These are phyloP conservation scores for Rhodocollybia butyracea DNA, from an alignment of 768 basidiomycete genomes.

Conservation along the genomic window DNA sequence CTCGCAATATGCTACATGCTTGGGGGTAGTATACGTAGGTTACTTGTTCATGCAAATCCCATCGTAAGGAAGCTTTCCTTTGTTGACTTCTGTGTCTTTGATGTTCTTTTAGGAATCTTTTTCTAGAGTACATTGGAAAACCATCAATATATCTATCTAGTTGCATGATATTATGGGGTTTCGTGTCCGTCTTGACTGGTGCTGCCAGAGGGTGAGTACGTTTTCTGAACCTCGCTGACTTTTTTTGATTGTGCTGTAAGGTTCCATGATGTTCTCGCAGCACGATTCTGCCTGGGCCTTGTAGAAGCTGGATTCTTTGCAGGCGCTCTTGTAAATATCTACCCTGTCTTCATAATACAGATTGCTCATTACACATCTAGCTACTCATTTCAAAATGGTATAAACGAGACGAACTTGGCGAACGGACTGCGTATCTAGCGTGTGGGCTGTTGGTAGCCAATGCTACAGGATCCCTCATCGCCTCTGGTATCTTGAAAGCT, in stretches of 20 bases:
- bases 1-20: slow-evolving; percentile 62
- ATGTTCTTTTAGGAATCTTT: slow-evolving; percentile 59
- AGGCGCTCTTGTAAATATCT: slow-evolving; percentile 40
- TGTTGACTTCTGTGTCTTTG: background rate
- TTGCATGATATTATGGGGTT: slow-evolving; percentile 49
- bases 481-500: slow-evolving; percentile 66
- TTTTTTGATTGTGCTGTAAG: slow-evolving; percentile 24
- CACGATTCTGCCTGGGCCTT: slow-evolving; percentile 58
- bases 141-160: slow-evolving; percentile 66
- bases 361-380: slow-evolving; percentile 27
- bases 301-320: slow-evolving; percentile 61
- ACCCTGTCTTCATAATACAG: slow-evolving; percentile 10
- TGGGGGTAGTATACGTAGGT: slow-evolving; percentile 69
- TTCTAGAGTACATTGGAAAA: slow-evolving; percentile 39
- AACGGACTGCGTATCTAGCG: slow-evolving; percentile 62
- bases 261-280: slow-evolving; percentile 66
- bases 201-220: background rate
- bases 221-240: background rate
- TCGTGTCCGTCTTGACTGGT: background rate
- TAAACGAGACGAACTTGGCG: slow-evolving; percentile 65
- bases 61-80: slow-evolving; percentile 46
- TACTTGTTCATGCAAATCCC: slow-evolving; percentile 81
- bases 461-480: slow-evolving; percentile 78
- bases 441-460: slow-evolving; percentile 78
- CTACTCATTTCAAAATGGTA: slow-evolving; percentile 66